Conservation (phyloP, 495 filamentous ascomycete genomes). For the Aspergillus panamensis region DNA sequence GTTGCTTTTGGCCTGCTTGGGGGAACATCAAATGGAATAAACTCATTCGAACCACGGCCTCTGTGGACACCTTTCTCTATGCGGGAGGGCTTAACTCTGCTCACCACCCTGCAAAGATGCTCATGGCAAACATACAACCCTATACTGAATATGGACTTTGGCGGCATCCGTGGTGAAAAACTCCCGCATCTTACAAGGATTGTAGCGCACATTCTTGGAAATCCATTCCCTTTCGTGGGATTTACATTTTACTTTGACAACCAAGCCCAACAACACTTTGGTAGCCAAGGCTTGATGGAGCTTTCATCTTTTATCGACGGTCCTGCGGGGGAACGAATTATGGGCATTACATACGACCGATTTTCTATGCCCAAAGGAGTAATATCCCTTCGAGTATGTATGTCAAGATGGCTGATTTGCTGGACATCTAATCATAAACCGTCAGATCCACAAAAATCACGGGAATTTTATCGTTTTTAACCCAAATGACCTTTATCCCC, state of each 20-base stretch:
- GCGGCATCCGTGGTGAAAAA: not conserved
- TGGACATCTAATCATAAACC: not conserved
- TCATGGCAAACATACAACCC: not conserved
- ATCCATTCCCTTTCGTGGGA: not conserved
- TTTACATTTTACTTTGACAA: conserved; percentile 2
- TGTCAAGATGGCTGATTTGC: not conserved
- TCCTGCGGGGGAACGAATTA: conserved; percentile 3
- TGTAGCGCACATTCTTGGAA: not conserved
- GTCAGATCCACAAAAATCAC: not conserved
- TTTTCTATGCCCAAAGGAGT: not conserved
- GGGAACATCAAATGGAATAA: not conserved
- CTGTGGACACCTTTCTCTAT: conserved; percentile 5
- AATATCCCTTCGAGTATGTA: conserved; percentile 2
- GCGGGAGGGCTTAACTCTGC: not conserved
- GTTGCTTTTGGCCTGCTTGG: not conserved
- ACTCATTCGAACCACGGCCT: not conserved
- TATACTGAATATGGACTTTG: conserved; percentile 5
- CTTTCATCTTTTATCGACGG: conserved; percentile 8
- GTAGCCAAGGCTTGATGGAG: conserved; percentile 4
- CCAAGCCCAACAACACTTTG: not conserved
- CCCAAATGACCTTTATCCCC: not conserved
- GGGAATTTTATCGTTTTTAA: too few species aligned
- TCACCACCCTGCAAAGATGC: not conserved
- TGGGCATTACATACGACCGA: not conserved
- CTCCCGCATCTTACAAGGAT: conserved; percentile 8